Evolutionary conservation across 805 yeast species (phyloP).

Genomic region (Maudiozyma serrabonitensis): DNA sequence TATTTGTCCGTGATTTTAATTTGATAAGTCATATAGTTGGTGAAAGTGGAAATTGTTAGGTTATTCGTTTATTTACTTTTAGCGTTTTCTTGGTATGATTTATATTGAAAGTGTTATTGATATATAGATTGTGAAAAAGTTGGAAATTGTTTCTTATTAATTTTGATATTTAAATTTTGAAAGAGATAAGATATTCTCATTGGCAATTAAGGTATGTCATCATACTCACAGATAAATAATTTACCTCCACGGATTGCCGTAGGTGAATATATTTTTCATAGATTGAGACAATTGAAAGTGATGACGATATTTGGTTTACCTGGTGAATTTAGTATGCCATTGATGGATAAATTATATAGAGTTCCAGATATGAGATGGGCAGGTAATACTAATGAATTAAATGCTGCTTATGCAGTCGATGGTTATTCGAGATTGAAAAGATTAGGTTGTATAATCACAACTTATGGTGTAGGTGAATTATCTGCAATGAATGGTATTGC

Average conservation of each 20-base stretch:
- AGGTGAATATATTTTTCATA: constrained; percentile 55
- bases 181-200: no score
- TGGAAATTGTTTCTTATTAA: no score
- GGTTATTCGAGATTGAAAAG: constrained; percentile 59
- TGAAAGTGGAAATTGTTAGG: no score
- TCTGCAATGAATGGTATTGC: constrained; percentile 77
- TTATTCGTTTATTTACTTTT: no score
- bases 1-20: no score
- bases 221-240: constrained; percentile 7
- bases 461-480: constrained; percentile 87
- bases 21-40: no score
- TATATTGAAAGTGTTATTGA: no score
- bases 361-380: constrained; percentile 52
- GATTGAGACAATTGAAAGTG: constrained; percentile 43
- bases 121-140: no score
- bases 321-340: constrained; percentile 58
- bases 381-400: constrained; percentile 81
- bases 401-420: constrained; percentile 85
- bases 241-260: constrained; percentile 33
- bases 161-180: background rate
- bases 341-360: constrained; percentile 56
- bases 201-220: background rate
- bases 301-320: constrained; percentile 65
- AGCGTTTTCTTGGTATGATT: no score
- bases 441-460: constrained; percentile 34